Evolutionary conservation across 257 asterid genomes (phyloP), one percentile per base, ranked within the genome.

Genomic region (Nicotiana undulata): DNA sequence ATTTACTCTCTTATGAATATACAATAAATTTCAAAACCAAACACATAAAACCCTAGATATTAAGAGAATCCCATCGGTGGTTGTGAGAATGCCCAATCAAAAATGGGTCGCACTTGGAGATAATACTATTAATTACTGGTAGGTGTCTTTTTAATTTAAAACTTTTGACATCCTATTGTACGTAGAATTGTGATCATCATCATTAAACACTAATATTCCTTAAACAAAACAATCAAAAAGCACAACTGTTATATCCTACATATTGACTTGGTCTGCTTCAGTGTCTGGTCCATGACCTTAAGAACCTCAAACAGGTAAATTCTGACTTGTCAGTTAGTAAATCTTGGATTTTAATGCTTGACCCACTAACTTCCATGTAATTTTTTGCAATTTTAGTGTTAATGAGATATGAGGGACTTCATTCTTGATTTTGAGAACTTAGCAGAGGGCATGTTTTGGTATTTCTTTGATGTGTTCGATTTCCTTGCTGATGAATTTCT

Each of bases 361-460:
- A 2, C 24, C 61, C 61, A 56, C 6, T 8, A 16, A 75, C 9
- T 63, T 80, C 74, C 59, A 49, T 18, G 75, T 46, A 60, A 83
- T 68, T 11, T 56, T 79, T 65, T 44, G 63, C 68, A 22, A 80
- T 63, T 22, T 55, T 79, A 58, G 28, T 61, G 59, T 55, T 55
- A 16, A 55, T 55, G 20, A 15, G 22, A 55, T 55, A 77, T 84
- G 80, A 60, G 59, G 29, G 66, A 66, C n/a, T 61, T 77, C 12
- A 66, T 81, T 79, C 51, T 77, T 28, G 81, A 80, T 51, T 82
- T 64, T 32, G 75, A 77, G 64, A 37, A 37, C 55, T 79, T 75
- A 8, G 63, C 52, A 40, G 84, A 65, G 9, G 76, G 31, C 16
- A 76, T 83, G 81, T 20, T 84, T 83, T 80, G 85, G 66, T 82